Conservation (phyloP, 2,329 filamentous ascomycete species). For the Trichoderma sp. region DNA sequence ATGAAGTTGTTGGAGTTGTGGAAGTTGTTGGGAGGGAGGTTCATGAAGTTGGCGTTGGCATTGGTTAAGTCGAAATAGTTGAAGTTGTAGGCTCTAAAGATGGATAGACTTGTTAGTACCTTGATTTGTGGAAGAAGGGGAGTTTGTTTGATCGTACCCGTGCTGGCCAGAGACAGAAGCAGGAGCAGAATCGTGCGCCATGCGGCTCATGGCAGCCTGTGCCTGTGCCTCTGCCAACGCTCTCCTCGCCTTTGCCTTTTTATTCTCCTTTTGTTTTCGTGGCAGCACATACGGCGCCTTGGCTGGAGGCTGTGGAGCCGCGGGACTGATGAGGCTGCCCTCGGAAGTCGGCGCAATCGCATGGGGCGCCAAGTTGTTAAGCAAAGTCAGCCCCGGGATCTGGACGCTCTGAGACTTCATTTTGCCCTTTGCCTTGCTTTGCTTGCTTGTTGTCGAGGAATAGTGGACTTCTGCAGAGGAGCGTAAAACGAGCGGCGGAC, state of each 20-base stretch:
- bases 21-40: not conserved
- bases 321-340: conserved; percentile 1
- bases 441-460: not conserved
- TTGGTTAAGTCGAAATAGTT: not conserved
- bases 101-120: not conserved
- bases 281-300: conserved; percentile 10
- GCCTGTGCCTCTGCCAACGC: not conserved
- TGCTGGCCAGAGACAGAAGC: not conserved
- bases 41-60: not conserved
- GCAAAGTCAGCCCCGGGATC: conserved; percentile 18
- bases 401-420: conserved; percentile 1
- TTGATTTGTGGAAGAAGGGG: not conserved
- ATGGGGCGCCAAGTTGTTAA: conserved; percentile 13
- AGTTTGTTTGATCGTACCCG: not conserved
- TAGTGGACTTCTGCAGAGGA: conserved; percentile 15
- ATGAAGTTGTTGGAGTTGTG: not conserved
- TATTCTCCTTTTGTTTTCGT: not conserved
- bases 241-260: conserved; percentile 4
- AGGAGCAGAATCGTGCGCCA: not conserved
- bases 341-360: conserved; percentile 6
- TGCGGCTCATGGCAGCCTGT: not conserved
- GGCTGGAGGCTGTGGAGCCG: conserved; percentile 39
- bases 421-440: not conserved
- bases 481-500: not conserved
- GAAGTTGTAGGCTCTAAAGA: not conserved